Evolutionary conservation across 129 eudicot species (phyloP).

Genomic region (Scalesia atractyloides): DNA sequence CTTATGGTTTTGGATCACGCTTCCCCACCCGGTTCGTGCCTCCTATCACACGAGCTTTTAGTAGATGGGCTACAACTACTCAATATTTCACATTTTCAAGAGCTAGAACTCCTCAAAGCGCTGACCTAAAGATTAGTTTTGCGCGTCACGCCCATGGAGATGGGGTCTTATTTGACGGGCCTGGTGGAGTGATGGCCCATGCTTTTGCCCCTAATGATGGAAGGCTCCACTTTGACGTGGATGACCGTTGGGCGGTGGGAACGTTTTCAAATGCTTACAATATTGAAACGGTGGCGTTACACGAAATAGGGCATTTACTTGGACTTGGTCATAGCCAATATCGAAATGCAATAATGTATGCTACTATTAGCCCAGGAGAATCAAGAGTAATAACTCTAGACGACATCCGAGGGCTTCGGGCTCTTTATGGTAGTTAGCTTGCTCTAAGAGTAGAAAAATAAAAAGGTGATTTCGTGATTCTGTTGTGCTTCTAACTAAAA

Average conservation of each 20-base stretch:
- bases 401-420: constrained; percentile 35
- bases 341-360: constrained; percentile 33
- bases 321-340: constrained; percentile 43
- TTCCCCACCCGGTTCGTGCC: constrained; percentile 26
- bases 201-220: constrained; percentile 39
- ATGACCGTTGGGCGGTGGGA: constrained; percentile 28
- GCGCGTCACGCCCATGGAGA: constrained; percentile 34
- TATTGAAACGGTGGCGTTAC: constrained; percentile 37
- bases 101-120: constrained; percentile 25
- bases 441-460: background rate
- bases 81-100: constrained; percentile 30
- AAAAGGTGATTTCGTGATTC: background rate
- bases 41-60: constrained; percentile 29
- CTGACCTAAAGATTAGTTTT: constrained; percentile 36
- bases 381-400: constrained; percentile 33
- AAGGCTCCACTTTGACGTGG: constrained; percentile 32
- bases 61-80: constrained; percentile 31
- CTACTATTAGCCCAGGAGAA: constrained; percentile 23
- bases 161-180: constrained; percentile 39
- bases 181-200: constrained; percentile 43
- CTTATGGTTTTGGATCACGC: constrained; percentile 34
- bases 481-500: background rate
- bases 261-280: constrained; percentile 19
- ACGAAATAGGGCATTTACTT: constrained; percentile 38
- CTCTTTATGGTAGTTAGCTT: constrained; percentile 31